Percentiles rank a stretch among this genome's conserved stretches.
Conservation (phyloP, 1,284 basidiomycete genomes). For the Ganoderma sinense region DNA sequence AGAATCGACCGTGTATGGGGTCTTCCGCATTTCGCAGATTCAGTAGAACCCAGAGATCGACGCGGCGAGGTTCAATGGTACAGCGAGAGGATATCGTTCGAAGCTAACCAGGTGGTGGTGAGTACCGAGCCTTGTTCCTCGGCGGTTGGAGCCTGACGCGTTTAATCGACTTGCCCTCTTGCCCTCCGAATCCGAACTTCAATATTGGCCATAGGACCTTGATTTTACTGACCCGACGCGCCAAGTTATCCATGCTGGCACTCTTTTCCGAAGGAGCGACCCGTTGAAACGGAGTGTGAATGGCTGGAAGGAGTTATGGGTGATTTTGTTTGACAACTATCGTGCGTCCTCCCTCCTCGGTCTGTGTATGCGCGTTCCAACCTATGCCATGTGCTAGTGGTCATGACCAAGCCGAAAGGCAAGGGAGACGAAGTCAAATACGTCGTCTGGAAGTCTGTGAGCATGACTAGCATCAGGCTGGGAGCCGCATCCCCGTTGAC, state of each 20-base stretch:
- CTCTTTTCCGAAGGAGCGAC: constrained; percentile 26
- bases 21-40: background rate
- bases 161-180: too few species aligned
- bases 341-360: constrained; percentile 53
- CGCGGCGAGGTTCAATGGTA: constrained; percentile 22
- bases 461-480: constrained; percentile 30
- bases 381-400: constrained; percentile 57
- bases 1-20: background rate
- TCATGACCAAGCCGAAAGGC: constrained; percentile 86
- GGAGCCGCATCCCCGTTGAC: background rate
- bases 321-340: constrained; percentile 94
- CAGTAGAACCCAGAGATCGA: background rate
- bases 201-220: constrained; percentile 17
- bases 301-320: constrained; percentile 87
- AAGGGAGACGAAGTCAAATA: constrained; percentile 77
- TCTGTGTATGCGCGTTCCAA: background rate
- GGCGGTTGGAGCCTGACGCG: background rate
- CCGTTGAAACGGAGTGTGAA: constrained; percentile 62
- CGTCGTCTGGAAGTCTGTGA: constrained; percentile 80
- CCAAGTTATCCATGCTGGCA: constrained; percentile 25
- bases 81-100: constrained; percentile 22
- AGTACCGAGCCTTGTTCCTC: constrained; percentile 2
- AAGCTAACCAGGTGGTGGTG: constrained; percentile 17
- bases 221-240: constrained; percentile 21
- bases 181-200: background rate